Percentiles rank a stretch among this genome's conserved stretches.
phyloP scores from a whole-genome alignment of 176 grass and related monocot species.

The Eragrostis curvula region DNA sequence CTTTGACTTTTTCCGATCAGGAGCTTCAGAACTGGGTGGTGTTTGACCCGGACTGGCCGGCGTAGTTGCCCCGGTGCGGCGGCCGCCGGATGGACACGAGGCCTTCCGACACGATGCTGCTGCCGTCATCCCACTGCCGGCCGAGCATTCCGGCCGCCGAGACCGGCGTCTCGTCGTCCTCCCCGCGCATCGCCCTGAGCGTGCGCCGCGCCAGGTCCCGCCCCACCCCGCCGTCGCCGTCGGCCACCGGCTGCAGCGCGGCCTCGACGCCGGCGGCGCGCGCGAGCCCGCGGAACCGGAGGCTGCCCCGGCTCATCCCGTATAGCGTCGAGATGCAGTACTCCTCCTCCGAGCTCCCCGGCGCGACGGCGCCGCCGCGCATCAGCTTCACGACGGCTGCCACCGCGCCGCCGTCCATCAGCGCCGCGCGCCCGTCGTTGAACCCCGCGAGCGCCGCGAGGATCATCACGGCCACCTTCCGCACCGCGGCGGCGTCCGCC shows the following conservation, averaged over 20 bases:
- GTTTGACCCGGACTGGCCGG: conserved; percentile 54
- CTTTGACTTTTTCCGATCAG: conserved; percentile 36
- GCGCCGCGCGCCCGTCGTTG: conserved; percentile 60
- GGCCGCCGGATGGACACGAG: conserved; percentile 57
- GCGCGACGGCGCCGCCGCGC: conserved; percentile 28
- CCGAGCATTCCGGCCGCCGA: background rate
- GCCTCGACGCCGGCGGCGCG: conserved; percentile 64
- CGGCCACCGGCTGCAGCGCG: conserved; percentile 57
- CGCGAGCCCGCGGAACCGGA: conserved; percentile 81
- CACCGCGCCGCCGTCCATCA: conserved; percentile 84
- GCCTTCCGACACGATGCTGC: conserved; percentile 63
- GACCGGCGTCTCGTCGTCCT: conserved; percentile 47
- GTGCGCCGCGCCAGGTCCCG: conserved; percentile 71
- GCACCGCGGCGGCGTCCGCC: conserved; percentile 44
- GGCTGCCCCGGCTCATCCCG: conserved; percentile 74
- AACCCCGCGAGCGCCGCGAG: conserved; percentile 68
- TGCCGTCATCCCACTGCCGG: conserved; percentile 47
- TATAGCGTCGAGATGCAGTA: conserved; percentile 66
- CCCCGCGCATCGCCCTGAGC: conserved; percentile 69
- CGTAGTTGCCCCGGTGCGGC: conserved; percentile 42
- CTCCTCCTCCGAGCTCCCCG: conserved; percentile 61
- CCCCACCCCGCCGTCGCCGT: conserved; percentile 42
- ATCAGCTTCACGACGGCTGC: conserved; percentile 52
- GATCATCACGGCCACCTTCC: conserved; percentile 72
- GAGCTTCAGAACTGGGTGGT: conserved; percentile 54